These are phyloP conservation scores for Cyberlindnera americana DNA, from an alignment of 805 yeast species.

Conservation along the genomic window DNA sequence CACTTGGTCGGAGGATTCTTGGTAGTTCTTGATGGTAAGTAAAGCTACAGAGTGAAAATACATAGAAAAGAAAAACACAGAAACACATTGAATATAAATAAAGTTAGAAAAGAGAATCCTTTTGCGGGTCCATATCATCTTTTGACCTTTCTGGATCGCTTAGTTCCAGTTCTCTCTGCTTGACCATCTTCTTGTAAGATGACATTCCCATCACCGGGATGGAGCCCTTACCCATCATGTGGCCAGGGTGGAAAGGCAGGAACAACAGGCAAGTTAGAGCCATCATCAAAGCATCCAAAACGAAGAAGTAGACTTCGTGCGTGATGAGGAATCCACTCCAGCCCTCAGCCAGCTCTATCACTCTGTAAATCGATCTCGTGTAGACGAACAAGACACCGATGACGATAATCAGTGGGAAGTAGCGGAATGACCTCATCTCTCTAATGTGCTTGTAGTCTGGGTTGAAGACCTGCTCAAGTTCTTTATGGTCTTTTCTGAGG, in stretches of 20 bases:
- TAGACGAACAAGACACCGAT: constrained; percentile 52
- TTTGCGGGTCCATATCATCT: too few species aligned
- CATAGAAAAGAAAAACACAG: background rate
- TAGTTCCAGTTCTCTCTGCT: background rate
- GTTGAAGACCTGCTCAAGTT: constrained; percentile 5
- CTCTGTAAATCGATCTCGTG: constrained; percentile 68
- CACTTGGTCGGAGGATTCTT: constrained; percentile 93
- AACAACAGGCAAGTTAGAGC: constrained; percentile 43
- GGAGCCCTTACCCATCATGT: constrained; percentile 35
- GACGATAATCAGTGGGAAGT: constrained; percentile 43
- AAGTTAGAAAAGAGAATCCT: background rate
- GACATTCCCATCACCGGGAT: constrained; percentile 10
- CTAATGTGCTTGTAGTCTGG: constrained; percentile 8
- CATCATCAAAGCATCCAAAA: constrained; percentile 66
- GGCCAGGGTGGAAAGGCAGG: constrained; percentile 62
- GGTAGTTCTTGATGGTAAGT: constrained; percentile 44
- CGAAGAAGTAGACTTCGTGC: constrained; percentile 56
- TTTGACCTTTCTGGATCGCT: too few species aligned
- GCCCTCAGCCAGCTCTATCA: constrained; percentile 68
- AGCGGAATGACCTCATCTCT: constrained; percentile 5
- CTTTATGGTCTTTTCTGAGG: constrained; percentile 4
- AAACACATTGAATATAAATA: background rate
- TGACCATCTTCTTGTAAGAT: constrained; percentile 9
- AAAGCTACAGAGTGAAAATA: background rate
- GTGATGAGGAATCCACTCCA: constrained; percentile 66